Conservation (phyloP, 495 filamentous ascomycete species). For the Daldinia decipiens region DNA sequence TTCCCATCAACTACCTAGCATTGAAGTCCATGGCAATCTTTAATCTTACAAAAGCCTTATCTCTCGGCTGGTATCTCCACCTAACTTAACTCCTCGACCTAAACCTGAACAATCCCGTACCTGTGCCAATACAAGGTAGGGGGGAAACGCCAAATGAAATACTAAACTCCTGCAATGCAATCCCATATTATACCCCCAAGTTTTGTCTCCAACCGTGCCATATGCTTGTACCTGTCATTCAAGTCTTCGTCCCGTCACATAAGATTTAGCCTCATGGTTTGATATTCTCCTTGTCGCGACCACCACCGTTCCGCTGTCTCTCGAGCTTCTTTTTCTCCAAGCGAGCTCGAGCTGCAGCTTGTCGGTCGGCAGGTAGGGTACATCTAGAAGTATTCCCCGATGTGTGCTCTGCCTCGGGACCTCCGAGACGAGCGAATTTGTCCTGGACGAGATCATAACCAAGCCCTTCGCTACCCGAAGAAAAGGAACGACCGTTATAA, state of each 20-base stretch:
- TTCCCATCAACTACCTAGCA: conserved; percentile 8
- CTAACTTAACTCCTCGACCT: conserved; percentile 10
- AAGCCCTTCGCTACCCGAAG: conserved; percentile 38
- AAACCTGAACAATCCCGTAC: conserved; percentile 1
- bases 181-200: conserved; percentile 22
- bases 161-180: conserved; percentile 32
- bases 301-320: conserved; percentile 41
- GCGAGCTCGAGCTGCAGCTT: conserved; percentile 70
- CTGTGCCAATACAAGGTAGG: conserved; percentile 5
- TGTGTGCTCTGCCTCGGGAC: conserved; percentile 44
- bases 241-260: not conserved
- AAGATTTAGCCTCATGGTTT: conserved; percentile 37
- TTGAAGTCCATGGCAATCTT: conserved; percentile 10
- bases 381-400: conserved; percentile 53
- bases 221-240: not conserved
- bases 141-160: not conserved
- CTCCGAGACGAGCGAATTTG: conserved; percentile 53
- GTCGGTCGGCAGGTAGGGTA: conserved; percentile 67
- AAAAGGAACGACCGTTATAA: conserved; percentile 30
- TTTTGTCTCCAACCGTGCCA: conserved; percentile 6
- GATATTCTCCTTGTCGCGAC: conserved; percentile 59
- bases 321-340: conserved; percentile 64
- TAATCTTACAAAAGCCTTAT: conserved; percentile 7
- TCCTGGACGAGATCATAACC: conserved; percentile 56
- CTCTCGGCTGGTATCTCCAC: conserved; percentile 24